Evolutionary conservation across 345 rosid species (phyloP).

Genomic region (Noccaea bulbosa): DNA sequence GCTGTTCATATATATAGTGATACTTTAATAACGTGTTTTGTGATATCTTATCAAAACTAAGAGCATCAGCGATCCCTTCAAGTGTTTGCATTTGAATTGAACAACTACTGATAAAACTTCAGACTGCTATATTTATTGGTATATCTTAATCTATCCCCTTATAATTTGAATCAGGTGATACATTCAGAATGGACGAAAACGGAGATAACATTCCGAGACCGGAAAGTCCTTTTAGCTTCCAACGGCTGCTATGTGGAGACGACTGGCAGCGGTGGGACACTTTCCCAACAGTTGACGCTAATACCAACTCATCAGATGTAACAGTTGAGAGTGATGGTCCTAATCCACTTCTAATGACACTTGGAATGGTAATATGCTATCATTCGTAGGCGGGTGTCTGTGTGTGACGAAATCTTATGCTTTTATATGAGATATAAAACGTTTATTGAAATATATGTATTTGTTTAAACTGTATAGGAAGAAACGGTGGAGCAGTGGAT

Average conservation of each 20-base stretch:
- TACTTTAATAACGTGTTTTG: not conserved
- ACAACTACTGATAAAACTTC: not conserved
- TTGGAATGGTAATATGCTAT: slow-evolving; percentile 1
- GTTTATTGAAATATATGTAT: slow-evolving; percentile 2
- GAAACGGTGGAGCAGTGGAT: slow-evolving; percentile 2
- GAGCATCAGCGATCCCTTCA: not conserved
- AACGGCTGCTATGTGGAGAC: slow-evolving; percentile 28
- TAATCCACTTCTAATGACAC: not conserved
- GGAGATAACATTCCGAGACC: not conserved
- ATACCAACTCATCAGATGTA: not conserved
- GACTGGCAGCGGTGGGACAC: slow-evolving; percentile 33
- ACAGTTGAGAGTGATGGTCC: slow-evolving; percentile 7
- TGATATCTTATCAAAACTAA: not conserved
- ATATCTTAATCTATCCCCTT: not conserved
- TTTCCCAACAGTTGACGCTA: slow-evolving; percentile 21
- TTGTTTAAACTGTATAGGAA: slow-evolving; percentile 23
- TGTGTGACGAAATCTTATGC: too few species aligned
- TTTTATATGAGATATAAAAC: not conserved
- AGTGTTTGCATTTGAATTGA: slow-evolving; percentile 16
- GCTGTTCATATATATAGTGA: not conserved
- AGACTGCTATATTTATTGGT: not conserved
- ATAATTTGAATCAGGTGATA: not conserved
- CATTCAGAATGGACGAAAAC: slow-evolving; percentile 1
- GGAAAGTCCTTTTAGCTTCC: slow-evolving; percentile 21
- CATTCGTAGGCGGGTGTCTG: too few species aligned